A percentile compares a stretch with the other conserved stretches of the same genome.
These are phyloP conservation scores for Pistacia integerrima DNA, from an alignment of 345 rosid genomes.

Conservation along the genomic window DNA sequence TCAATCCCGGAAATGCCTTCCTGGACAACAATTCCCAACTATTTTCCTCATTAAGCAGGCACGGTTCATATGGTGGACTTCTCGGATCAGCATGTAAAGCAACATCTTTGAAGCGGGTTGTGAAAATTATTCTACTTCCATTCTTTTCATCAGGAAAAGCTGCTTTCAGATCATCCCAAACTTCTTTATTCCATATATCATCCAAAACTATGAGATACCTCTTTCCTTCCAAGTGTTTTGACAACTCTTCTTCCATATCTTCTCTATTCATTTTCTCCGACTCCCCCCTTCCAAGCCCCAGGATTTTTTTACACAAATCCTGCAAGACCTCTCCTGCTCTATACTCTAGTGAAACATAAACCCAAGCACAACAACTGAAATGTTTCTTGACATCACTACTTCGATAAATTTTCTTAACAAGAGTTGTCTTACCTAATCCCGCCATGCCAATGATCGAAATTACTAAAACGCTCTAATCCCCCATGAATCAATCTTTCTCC, in stretches of 20 bases:
- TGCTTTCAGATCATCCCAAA: slow-evolving; percentile 26
- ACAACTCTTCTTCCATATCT: slow-evolving; percentile 24
- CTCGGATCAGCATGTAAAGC: slow-evolving; percentile 27
- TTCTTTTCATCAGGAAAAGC: slow-evolving; percentile 17
- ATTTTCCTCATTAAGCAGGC: slow-evolving; percentile 23
- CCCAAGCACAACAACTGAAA: slow-evolving; percentile 19
- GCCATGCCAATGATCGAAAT: slow-evolving; percentile 28
- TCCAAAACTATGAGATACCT: slow-evolving; percentile 27
- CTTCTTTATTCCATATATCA: slow-evolving; percentile 27
- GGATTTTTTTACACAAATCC: slow-evolving; percentile 20
- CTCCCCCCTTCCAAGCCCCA: slow-evolving; percentile 8
- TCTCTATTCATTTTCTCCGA: slow-evolving; percentile 23
- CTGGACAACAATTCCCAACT: slow-evolving; percentile 24
- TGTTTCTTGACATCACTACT: slow-evolving; percentile 21
- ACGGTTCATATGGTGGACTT: slow-evolving; percentile 19
- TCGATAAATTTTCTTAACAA: slow-evolving; percentile 21
- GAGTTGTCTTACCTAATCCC: slow-evolving; percentile 24
- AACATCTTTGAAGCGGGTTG: slow-evolving; percentile 26
- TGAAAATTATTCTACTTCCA: slow-evolving; percentile 27
- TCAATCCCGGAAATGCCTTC: slow-evolving; percentile 16
- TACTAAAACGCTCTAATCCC: slow-evolving; percentile 7
- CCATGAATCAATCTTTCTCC: slow-evolving; percentile 11
- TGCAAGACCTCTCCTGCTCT: slow-evolving; percentile 20
- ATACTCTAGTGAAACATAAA: slow-evolving; percentile 21
- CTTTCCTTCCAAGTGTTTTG: slow-evolving; percentile 1